Percentiles rank a stretch among this genome's conserved stretches.
These are phyloP conservation scores for Fusarium oligoseptatum DNA, from an alignment of 2,329 filamentous ascomycete genomes.

Conservation along the genomic window DNA sequence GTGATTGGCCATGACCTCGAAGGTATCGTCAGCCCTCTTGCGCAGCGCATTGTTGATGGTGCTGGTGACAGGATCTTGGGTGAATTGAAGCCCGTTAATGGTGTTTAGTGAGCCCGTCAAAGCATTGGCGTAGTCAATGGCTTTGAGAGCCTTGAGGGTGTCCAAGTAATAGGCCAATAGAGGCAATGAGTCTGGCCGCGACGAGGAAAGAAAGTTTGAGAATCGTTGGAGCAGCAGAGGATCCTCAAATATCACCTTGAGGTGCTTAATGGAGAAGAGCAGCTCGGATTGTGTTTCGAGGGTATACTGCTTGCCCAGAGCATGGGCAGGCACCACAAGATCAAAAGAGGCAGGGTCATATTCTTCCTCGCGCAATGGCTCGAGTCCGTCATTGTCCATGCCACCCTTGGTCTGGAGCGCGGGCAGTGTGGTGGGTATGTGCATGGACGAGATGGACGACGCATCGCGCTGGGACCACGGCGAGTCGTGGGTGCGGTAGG, in stretches of 20 bases:
- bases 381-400: slow-evolving; percentile 33
- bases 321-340: slow-evolving; percentile 39
- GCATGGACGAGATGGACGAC: slow-evolving; percentile 36
- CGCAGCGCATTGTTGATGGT: slow-evolving; percentile 72
- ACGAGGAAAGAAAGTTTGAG: slow-evolving; percentile 72
- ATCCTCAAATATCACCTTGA: slow-evolving; percentile 74
- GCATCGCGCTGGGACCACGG: slow-evolving; percentile 33
- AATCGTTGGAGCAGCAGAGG: slow-evolving; percentile 74
- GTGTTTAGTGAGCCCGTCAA: slow-evolving; percentile 71
- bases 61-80: slow-evolving; percentile 60
- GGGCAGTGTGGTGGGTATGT: slow-evolving; percentile 29
- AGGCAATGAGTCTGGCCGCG: slow-evolving; percentile 72
- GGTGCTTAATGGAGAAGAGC: slow-evolving; percentile 75
- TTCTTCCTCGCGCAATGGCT: slow-evolving; percentile 40
- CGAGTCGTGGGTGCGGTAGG: slow-evolving; percentile 28
- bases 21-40: slow-evolving; percentile 73
- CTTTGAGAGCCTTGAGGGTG: slow-evolving; percentile 76
- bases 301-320: slow-evolving; percentile 55
- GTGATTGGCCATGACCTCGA: slow-evolving; percentile 73
- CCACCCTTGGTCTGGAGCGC: slow-evolving; percentile 37
- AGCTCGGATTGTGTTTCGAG: slow-evolving; percentile 75
- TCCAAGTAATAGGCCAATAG: slow-evolving; percentile 80
- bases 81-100: slow-evolving; percentile 69
- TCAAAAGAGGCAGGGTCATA: slow-evolving; percentile 43
- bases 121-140: slow-evolving; percentile 79